Conservation (phyloP, 768 basidiomycete species). For the Agrocybe pediades region DNA sequence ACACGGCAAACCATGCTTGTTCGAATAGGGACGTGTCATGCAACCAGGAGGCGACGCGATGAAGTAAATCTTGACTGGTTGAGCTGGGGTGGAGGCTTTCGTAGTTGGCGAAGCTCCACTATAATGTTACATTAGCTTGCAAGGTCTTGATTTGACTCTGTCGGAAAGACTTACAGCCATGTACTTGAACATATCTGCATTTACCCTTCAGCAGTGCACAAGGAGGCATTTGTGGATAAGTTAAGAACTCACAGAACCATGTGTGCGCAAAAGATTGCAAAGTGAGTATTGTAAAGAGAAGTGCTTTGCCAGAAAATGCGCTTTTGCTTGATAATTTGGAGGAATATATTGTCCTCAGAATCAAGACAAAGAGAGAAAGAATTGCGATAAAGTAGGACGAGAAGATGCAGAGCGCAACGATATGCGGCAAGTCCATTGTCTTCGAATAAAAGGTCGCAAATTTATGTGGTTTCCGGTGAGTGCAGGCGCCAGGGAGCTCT, state of each 20-base stretch:
- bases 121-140: not conserved
- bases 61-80: constrained; percentile 12
- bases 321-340: constrained; percentile 1
- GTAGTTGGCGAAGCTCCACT: constrained; percentile 61
- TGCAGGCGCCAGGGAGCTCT: no score
- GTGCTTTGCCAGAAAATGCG: not conserved
- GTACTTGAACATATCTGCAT: constrained; percentile 35
- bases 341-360: constrained; percentile 7
- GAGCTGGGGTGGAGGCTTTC: constrained; percentile 23
- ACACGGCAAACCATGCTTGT: constrained; percentile 53
- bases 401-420: not conserved
- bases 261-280: constrained; percentile 32
- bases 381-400: constrained; percentile 2
- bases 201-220: not conserved
- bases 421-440: not conserved
- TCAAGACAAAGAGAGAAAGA: constrained; percentile 19
- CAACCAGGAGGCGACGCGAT: constrained; percentile 55
- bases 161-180: constrained; percentile 23
- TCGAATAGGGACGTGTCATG: constrained; percentile 57
- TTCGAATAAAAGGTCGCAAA: no score
- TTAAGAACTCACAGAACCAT: constrained; percentile 32
- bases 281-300: constrained; percentile 21
- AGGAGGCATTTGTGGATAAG: not conserved
- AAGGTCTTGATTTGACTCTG: not conserved
- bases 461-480: no score